Percentiles rank a stretch among this genome's conserved stretches.
phyloP scores from a whole-genome alignment of 805 yeast species.

The Ogataea parapolymorpha region DNA sequence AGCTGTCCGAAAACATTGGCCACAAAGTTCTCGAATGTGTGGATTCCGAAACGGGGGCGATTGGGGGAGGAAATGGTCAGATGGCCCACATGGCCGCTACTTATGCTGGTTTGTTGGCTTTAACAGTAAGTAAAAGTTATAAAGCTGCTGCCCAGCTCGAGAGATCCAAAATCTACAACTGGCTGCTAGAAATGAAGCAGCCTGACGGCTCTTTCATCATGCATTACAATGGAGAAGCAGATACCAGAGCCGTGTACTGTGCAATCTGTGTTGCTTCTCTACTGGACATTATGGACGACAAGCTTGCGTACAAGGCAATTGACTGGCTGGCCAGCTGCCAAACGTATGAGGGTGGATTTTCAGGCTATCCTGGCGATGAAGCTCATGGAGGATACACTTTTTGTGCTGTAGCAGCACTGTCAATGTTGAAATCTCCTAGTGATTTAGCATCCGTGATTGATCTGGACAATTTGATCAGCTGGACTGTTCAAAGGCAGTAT shows the following conservation, averaged over 20 bases:
- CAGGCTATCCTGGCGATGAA: conserved; percentile 77
- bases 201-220: conserved; percentile 73
- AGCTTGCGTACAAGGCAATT: conserved; percentile 48
- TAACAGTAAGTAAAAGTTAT: conserved; percentile 48
- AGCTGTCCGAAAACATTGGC: conserved; percentile 24
- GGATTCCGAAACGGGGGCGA: conserved; percentile 51
- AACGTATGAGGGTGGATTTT: conserved; percentile 94
- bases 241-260: conserved; percentile 83
- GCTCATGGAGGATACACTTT: conserved; percentile 98
- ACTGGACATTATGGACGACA: conserved; percentile 59
- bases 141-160: conserved; percentile 43
- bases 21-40: conserved; percentile 30
- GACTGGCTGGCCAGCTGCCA: conserved; percentile 72
- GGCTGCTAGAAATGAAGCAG: conserved; percentile 65
- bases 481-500: conserved; percentile 73
- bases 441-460: conserved; percentile 35
- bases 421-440: conserved; percentile 40
- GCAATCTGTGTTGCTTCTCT: conserved; percentile 71
- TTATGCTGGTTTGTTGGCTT: conserved; percentile 69
- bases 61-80: conserved; percentile 85
- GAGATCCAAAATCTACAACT: conserved; percentile 46
- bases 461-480: conserved; percentile 48
- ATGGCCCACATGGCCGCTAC: conserved; percentile 80
- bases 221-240: conserved; percentile 79
- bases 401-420: conserved; percentile 74